These are phyloP conservation scores for Rostrohypoxylon terebratum DNA, from an alignment of 495 filamentous ascomycete genomes.

Conservation along the genomic window DNA sequence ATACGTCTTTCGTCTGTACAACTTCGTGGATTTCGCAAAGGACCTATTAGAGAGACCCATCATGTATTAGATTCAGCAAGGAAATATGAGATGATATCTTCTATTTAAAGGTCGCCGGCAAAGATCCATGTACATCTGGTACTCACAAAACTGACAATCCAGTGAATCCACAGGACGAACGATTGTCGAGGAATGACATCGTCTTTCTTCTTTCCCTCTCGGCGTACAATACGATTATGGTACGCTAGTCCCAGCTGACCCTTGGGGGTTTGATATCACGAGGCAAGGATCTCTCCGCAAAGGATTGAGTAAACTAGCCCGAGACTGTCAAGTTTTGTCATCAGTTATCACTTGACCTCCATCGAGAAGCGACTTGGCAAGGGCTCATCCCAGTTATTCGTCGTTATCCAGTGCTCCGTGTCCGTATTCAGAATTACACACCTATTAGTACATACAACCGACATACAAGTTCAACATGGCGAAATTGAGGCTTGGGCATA, in stretches of 20 bases:
- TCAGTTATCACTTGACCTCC: constrained; percentile 43
- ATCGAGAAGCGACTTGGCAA: constrained; percentile 13
- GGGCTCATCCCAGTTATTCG: constrained; percentile 28
- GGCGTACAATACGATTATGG: constrained; percentile 22
- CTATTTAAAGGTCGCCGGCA: constrained; percentile 9
- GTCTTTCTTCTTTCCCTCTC: background rate
- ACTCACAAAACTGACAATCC: background rate
- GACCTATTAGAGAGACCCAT: constrained; percentile 1
- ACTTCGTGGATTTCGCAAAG: constrained; percentile 8
- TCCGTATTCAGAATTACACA: constrained; percentile 43
- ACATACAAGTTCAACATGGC: constrained; percentile 8
- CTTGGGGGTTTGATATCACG: constrained; percentile 31
- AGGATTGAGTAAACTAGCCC: constrained; percentile 23
- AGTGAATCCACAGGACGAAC: background rate
- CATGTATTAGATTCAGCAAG: background rate
- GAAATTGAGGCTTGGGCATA: constrained; percentile 38
- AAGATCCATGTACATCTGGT: constrained; percentile 1
- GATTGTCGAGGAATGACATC: constrained; percentile 9
- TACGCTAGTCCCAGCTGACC: constrained; percentile 16
- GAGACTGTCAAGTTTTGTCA: constrained; percentile 18
- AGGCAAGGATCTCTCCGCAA: constrained; percentile 40
- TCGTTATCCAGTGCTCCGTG: constrained; percentile 30
- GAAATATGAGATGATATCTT: constrained; percentile 1
- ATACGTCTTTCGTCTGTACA: background rate
- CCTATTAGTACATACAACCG: constrained; percentile 19